Conservation (phyloP, 306 rosid genomes). For the Geum urbanum region DNA sequence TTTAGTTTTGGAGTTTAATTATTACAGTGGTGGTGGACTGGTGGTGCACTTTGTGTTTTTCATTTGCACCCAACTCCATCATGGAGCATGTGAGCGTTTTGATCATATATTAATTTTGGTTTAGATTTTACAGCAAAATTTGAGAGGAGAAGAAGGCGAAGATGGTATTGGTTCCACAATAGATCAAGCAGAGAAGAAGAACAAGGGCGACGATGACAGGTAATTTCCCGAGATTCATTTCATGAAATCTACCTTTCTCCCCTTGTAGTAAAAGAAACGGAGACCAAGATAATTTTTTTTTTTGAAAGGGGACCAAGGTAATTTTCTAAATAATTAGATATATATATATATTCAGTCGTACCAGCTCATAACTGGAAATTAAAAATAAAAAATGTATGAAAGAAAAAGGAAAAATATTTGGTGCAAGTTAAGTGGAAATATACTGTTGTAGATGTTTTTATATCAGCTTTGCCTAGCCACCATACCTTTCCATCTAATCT, state of each 20-base stretch:
- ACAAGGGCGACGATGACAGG: slow-evolving; percentile 46
- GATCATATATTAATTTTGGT: slow-evolving; percentile 15
- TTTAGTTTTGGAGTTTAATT: slow-evolving; percentile 18
- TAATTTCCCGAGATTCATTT: slow-evolving; percentile 32
- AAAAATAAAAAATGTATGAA: not conserved
- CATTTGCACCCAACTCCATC: slow-evolving; percentile 19
- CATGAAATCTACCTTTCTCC: slow-evolving; percentile 30
- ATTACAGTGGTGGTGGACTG: slow-evolving; percentile 13
- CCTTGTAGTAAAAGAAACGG: slow-evolving; percentile 41
- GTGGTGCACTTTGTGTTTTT: slow-evolving; percentile 60
- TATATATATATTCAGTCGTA: slow-evolving; percentile 22
- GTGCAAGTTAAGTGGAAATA: slow-evolving; percentile 58
- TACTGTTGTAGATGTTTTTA: slow-evolving; percentile 51
- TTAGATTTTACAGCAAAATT: slow-evolving; percentile 31
- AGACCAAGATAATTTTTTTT: slow-evolving; percentile 46
- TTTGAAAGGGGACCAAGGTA: slow-evolving; percentile 47
- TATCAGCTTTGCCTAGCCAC: slow-evolving; percentile 42
- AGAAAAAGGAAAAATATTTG: slow-evolving; percentile 2
- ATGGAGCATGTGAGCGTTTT: slow-evolving; percentile 5
- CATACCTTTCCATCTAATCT: slow-evolving; percentile 48
- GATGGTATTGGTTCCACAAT: slow-evolving; percentile 19
- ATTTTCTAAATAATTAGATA: slow-evolving; percentile 16
- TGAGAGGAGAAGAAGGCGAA: slow-evolving; percentile 32
- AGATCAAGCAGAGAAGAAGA: slow-evolving; percentile 23
- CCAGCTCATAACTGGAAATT: slow-evolving; percentile 14